Percentiles rank a stretch among this genome's conserved stretches.
These are phyloP conservation scores for Carallia pectinifolia DNA, from an alignment of 345 rosid genomes.

Conservation along the genomic window DNA sequence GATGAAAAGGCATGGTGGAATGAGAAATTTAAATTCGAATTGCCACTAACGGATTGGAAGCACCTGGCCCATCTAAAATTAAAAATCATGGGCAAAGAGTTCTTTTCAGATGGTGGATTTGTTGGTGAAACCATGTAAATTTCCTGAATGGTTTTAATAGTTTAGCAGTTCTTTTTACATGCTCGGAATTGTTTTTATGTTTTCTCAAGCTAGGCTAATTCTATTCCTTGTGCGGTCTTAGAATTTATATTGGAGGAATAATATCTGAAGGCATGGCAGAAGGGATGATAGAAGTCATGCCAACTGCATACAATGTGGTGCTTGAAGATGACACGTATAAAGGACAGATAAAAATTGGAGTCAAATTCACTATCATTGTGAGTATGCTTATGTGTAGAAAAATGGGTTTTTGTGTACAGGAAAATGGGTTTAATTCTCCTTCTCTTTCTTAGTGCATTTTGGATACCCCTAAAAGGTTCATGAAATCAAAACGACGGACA, in stretches of 20 bases:
- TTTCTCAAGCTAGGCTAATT: neutral
- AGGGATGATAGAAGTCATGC: conserved; percentile 51
- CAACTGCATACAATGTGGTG: conserved; percentile 68
- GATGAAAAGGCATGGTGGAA: conserved; percentile 67
- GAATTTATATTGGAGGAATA: conserved; percentile 65
- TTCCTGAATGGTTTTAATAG: too few relatives aligned
- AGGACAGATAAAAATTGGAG: conserved; percentile 65
- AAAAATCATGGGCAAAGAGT: conserved; percentile 63
- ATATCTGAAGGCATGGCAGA: conserved; percentile 57
- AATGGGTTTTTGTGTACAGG: too few relatives aligned
- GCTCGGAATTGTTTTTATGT: too few relatives aligned
- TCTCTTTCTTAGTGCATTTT: neutral
- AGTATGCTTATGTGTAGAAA: conserved; percentile 14
- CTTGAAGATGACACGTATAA: conserved; percentile 75
- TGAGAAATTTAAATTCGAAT: conserved; percentile 70
- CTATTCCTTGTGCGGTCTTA: conserved; percentile 27
- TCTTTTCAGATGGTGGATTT: conserved; percentile 56
- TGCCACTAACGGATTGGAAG: conserved; percentile 52
- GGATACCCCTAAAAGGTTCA: conserved; percentile 10
- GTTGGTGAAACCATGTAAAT: conserved; percentile 75
- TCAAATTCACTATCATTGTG: conserved; percentile 62
- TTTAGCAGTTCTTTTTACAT: too few relatives aligned
- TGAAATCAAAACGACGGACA: conserved; percentile 18
- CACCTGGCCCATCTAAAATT: conserved; percentile 52
- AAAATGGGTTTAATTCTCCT: too few relatives aligned